phyloP scores from a whole-genome alignment of 495 filamentous ascomycete species.

The Hyphodiscus hymeniophilus region DNA sequence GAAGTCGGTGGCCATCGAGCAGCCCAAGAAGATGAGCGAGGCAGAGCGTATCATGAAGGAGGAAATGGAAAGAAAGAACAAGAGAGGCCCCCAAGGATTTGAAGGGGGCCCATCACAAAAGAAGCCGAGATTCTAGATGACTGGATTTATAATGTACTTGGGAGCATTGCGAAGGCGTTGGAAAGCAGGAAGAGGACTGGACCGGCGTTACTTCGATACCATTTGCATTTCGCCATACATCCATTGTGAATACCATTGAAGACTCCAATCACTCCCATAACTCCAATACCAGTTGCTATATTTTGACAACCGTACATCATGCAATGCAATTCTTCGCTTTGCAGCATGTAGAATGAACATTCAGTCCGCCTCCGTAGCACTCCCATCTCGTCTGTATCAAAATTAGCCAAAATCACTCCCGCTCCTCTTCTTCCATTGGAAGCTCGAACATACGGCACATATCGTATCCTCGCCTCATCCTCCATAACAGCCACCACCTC shows the following conservation, averaged over 20 bases:
- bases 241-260: constrained; percentile 7
- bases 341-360: too few species aligned
- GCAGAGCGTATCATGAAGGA: constrained; percentile 89
- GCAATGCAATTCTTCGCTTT: too few species aligned
- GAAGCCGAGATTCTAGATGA: constrained; percentile 18
- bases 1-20: constrained; percentile 45
- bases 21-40: constrained; percentile 73
- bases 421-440: neutral
- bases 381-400: constrained; percentile 40
- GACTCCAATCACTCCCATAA: constrained; percentile 13
- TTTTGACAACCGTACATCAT: neutral
- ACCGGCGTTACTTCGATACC: constrained; percentile 19
- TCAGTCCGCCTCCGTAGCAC: constrained; percentile 34
- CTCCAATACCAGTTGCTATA: constrained; percentile 11
- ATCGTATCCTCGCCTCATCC: constrained; percentile 58
- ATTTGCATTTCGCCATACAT: constrained; percentile 12
- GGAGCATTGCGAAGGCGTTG: neutral
- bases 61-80: constrained; percentile 66
- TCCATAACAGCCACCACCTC: constrained; percentile 58
- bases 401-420: constrained; percentile 3
- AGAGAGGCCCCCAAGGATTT: constrained; percentile 33
- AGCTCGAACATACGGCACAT: constrained; percentile 51
- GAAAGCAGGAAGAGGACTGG: neutral
- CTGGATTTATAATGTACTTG: neutral
- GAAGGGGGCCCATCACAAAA: constrained; percentile 24